Conservation (phyloP, 129 eudicot species). For the Helichrysum umbraculigerum region DNA sequence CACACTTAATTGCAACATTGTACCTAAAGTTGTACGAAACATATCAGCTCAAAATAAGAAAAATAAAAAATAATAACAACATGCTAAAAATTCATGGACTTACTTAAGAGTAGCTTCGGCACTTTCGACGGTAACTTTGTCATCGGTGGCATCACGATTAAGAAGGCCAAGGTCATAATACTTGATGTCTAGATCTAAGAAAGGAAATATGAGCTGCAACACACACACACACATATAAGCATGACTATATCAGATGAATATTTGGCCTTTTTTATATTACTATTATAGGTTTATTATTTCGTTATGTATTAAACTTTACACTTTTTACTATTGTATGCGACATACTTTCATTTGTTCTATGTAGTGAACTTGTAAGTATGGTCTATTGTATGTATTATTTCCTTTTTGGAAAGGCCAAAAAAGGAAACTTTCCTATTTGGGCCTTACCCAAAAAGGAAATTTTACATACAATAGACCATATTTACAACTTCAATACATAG, state of each 20-base stretch:
- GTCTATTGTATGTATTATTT: no score
- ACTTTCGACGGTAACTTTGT: slow-evolving; percentile 91
- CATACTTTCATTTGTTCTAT: no score
- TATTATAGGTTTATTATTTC: no score
- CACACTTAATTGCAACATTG: slow-evolving; percentile 98
- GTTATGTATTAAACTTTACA: no score
- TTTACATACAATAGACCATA: no score
- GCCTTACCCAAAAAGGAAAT: no score
- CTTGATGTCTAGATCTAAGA: slow-evolving; percentile 85
- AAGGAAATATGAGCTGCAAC: slow-evolving; percentile 82
- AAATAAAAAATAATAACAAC: background rate
- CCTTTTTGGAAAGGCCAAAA: no score
- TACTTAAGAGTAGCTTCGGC: slow-evolving; percentile 97
- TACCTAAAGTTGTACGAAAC: slow-evolving; percentile 50
- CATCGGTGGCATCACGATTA: slow-evolving; percentile 96
- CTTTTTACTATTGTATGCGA: no score
- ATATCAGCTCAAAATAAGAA: background rate
- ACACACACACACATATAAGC: background rate
- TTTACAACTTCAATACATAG: no score
- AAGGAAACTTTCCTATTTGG: no score
- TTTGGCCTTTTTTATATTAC: no score
- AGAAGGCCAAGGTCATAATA: slow-evolving; percentile 97
- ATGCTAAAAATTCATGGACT: background rate
- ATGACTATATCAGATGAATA: background rate
- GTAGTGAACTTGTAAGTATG: no score